These are phyloP conservation scores for Kwoniella sp. DNA, from an alignment of 768 basidiomycete genomes.

Conservation along the genomic window DNA sequence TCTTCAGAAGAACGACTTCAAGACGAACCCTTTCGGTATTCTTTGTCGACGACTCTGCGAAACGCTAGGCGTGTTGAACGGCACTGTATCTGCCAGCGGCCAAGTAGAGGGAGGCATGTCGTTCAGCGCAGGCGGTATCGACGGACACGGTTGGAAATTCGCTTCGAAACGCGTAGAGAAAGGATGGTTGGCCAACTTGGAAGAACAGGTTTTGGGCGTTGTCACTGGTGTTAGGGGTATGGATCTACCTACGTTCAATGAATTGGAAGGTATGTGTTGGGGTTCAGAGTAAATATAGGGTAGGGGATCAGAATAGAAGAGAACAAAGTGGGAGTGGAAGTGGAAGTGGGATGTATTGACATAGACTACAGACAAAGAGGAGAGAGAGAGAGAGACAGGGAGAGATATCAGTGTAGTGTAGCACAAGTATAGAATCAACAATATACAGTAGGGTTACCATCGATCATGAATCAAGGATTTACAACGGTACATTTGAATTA, in stretches of 20 bases:
- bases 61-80: slow-evolving; percentile 51
- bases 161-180: slow-evolving; percentile 28
- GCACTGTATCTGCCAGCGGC: slow-evolving; percentile 28
- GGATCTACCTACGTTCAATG: slow-evolving; percentile 31
- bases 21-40: slow-evolving; percentile 42
- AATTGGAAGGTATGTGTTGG: slow-evolving; percentile 44
- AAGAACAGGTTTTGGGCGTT: slow-evolving; percentile 31
- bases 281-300: slow-evolving; percentile 13
- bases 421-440: no score
- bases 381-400: no score
- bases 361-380: no score
- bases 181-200: slow-evolving; percentile 41
- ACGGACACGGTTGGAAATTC: slow-evolving; percentile 42
- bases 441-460: no score
- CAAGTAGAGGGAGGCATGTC: slow-evolving; percentile 24
- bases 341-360: no score
- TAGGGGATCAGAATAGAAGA: no score
- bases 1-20: slow-evolving; percentile 17
- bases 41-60: slow-evolving; percentile 55
- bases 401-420: no score
- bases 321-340: no score
- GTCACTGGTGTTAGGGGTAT: slow-evolving; percentile 27
- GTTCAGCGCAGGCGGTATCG: slow-evolving; percentile 33
- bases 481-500: no score
- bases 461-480: no score